phyloP scores from a whole-genome alignment of 1,139 yeast genomes.

The Taphrina confusa region DNA sequence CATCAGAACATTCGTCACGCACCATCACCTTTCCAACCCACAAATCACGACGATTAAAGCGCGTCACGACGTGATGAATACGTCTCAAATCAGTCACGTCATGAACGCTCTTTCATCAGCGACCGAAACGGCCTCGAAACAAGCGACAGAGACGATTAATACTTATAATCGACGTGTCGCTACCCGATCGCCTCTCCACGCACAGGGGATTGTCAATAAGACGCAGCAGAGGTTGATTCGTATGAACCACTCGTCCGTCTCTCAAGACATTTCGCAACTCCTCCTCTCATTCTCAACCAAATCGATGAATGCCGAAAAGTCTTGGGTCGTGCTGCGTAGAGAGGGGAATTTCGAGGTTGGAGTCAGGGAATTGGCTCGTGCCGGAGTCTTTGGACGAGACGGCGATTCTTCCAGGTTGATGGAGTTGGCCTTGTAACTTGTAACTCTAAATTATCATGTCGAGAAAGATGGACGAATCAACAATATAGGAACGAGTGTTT shows the following conservation, averaged over 20 bases:
- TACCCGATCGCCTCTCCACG: not conserved
- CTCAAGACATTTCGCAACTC: slow-evolving; percentile 8
- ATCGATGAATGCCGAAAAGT: not conserved
- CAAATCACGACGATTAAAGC: not conserved
- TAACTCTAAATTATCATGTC: no score
- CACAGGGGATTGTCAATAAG: not conserved
- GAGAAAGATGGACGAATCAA: no score
- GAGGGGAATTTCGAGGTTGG: slow-evolving; percentile 16
- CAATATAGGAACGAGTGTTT: no score
- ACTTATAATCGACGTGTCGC: not conserved
- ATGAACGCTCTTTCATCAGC: not conserved
- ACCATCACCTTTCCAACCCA: not conserved
- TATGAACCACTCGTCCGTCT: slow-evolving; percentile 4
- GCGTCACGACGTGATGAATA: slow-evolving; percentile 14
- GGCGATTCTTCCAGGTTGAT: slow-evolving; percentile 13
- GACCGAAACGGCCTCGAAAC: not conserved
- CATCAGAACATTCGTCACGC: slow-evolving; percentile 3
- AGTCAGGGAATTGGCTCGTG: slow-evolving; percentile 14
- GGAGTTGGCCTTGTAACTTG: not conserved
- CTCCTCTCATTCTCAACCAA: not conserved
- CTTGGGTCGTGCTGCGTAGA: slow-evolving; percentile 1
- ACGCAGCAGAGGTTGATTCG: slow-evolving; percentile 1
- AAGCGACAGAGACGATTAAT: not conserved
- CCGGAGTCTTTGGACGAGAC: slow-evolving; percentile 14
- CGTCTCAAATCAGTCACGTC: not conserved